Evolutionary conservation across 768 basidiomycete species (phyloP), one percentile per base, ranked within the genome.

Genomic region (Phlebiopsis gigantea): DNA sequence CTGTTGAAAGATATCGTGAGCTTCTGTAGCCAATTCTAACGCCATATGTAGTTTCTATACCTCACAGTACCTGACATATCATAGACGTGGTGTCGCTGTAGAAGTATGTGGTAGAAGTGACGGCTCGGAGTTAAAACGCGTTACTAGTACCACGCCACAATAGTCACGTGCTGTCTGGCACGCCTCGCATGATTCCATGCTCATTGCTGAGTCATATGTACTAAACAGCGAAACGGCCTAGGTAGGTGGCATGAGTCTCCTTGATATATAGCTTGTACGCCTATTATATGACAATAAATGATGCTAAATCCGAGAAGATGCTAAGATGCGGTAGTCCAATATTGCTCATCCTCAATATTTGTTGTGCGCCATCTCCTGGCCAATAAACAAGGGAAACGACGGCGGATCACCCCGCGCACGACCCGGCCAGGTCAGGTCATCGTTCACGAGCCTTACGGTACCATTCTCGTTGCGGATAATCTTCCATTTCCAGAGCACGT

Each of bases 401-500:
- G 42, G 42, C 6, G 42, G 42, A 21, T n/a, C 17, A 6, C 42
- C 42, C 22, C 17, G 17, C 9, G 10, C 4, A 17, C 57, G 30
- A 15, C 57, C 57, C 31, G 39, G 47, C 46, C 34, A 60, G 14
- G 45, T 31, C n/a, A 62, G 31, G 15, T 59, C 41, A 17, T 39
- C 46, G 4, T 22, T 14, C 19, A 57, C 46, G 24, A 41, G 14
- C 8, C 43, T 30, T 19, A 55, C 47, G 6, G 25, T n/a, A 2
- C 55, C 19, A 25, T 51, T 39, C 4, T 26, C 39, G 6, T 47
- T 24, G 26, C 47, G 12, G 15, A 3, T 49, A 42, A 63, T 49
- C 50, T 21, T 15, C 42, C 42, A 44, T 17, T 53, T 61, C 62
- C 59, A 63, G 15, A 41, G 10, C 57, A 60, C 60, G 15, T 30